phyloP scores from a whole-genome alignment of 1,284 basidiomycete species.

The Neonothopanus nambi region DNA sequence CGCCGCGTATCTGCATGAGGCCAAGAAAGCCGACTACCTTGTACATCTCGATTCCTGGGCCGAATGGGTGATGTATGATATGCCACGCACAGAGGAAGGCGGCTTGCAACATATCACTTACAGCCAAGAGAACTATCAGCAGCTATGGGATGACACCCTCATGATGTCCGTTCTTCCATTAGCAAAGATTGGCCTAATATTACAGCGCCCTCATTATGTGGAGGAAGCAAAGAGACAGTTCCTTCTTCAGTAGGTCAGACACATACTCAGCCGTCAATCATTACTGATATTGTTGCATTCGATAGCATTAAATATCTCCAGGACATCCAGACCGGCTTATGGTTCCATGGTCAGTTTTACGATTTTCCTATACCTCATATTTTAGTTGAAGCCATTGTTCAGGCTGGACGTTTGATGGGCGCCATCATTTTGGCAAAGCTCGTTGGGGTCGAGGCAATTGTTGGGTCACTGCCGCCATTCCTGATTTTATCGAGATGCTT shows the following conservation, averaged over 20 bases:
- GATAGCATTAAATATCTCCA: constrained; percentile 49
- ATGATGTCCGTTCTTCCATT: constrained; percentile 68
- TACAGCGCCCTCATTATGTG: constrained; percentile 54
- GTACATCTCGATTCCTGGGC: constrained; percentile 62
- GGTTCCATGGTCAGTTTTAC: constrained; percentile 50
- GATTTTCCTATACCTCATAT: not conserved
- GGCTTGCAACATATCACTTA: constrained; percentile 68
- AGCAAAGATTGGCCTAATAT: constrained; percentile 60
- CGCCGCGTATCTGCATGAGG: constrained; percentile 53
- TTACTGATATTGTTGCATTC: constrained; percentile 9
- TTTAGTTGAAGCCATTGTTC: not conserved
- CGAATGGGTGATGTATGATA: constrained; percentile 64
- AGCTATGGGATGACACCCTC: constrained; percentile 69
- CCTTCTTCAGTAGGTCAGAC: constrained; percentile 44
- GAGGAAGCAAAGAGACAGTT: constrained; percentile 65
- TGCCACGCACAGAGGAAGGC: constrained; percentile 57
- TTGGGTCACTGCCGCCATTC: constrained; percentile 65
- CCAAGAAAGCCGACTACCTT: constrained; percentile 38
- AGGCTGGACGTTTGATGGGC: constrained; percentile 55
- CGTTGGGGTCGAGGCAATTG: constrained; percentile 68
- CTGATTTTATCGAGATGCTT: constrained; percentile 60
- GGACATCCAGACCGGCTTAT: constrained; percentile 49
- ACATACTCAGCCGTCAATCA: not conserved
- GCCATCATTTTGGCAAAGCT: constrained; percentile 54
- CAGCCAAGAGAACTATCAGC: constrained; percentile 50